Percentiles rank a stretch among this genome's conserved stretches.
Evolutionary conservation across 257 asterid genomes (phyloP).

Genomic region (Cruciata laevipes): DNA sequence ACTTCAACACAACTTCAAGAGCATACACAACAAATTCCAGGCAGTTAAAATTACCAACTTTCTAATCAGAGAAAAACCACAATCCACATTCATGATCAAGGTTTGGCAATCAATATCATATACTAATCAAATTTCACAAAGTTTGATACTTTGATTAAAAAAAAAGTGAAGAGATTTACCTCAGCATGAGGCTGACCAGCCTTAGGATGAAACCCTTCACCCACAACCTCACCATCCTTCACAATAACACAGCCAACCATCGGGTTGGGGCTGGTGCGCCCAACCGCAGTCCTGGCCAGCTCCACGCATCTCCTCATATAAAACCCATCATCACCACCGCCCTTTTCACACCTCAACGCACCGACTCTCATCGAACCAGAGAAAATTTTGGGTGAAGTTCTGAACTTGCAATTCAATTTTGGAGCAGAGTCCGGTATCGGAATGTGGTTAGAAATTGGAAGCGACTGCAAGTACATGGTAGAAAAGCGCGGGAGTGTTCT

Average conservation of each 20-base stretch:
- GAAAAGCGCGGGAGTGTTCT: neutral
- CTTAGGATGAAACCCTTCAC: constrained; percentile 92
- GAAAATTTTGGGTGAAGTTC: constrained; percentile 15
- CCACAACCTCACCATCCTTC: constrained; percentile 72
- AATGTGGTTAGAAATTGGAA: constrained; percentile 24
- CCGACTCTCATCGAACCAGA: constrained; percentile 27
- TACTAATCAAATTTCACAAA: no score
- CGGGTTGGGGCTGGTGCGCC: constrained; percentile 87
- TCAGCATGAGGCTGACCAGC: constrained; percentile 84
- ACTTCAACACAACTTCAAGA: no score
- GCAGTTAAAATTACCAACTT: constrained; percentile 3
- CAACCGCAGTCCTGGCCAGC: constrained; percentile 81
- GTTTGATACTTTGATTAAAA: no score
- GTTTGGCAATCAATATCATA: neutral
- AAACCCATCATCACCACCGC: constrained; percentile 47
- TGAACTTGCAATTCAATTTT: neutral
- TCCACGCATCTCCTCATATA: constrained; percentile 80
- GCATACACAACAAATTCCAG: neutral
- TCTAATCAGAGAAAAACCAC: neutral
- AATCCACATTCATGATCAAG: neutral
- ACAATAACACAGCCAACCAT: constrained; percentile 96
- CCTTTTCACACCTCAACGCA: constrained; percentile 32
- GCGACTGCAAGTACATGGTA: constrained; percentile 29
- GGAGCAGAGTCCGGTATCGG: constrained; percentile 12
- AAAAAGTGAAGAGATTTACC: neutral